Evolutionary conservation across 148 eudicot genomes (phyloP).

Genomic region (Heliamphora exappendiculata): DNA sequence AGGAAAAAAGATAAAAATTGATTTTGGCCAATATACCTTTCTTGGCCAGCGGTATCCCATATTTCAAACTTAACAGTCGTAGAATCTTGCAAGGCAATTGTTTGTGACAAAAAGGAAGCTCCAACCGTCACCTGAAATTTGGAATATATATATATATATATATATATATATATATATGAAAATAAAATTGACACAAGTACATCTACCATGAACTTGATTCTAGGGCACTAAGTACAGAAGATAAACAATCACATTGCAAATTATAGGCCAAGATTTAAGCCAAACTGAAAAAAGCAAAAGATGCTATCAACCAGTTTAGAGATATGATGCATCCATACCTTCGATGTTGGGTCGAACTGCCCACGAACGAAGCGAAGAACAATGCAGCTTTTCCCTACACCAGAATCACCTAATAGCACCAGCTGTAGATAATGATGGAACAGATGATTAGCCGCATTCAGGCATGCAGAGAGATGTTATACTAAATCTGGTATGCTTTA

Average conservation of each 20-base stretch:
- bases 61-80: conserved; percentile 95
- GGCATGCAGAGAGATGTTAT: neutral
- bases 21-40: conserved; percentile 42
- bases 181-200: neutral
- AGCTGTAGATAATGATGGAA: conserved; percentile 31
- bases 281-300: neutral
- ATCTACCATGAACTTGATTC: neutral
- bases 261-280: neutral
- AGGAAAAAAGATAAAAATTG: neutral
- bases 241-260: neutral
- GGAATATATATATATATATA: neutral
- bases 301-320: neutral
- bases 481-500: neutral
- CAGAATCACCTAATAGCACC: conserved; percentile 69
- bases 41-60: conserved; percentile 99
- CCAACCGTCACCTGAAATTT: conserved; percentile 76
- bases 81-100: conserved; percentile 90
- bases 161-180: too few relatives aligned
- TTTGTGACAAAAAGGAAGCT: conserved; percentile 93
- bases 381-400: conserved; percentile 80
- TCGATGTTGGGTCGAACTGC: conserved; percentile 94
- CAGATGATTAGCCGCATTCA: neutral
- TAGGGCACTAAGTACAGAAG: neutral
- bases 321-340: conserved; percentile 34
- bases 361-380: conserved; percentile 90